Evolutionary conservation across 306 rosid genomes (phyloP), one percentile per base, ranked within the genome.

Genomic region (Sphenostylis stenocarpa): DNA sequence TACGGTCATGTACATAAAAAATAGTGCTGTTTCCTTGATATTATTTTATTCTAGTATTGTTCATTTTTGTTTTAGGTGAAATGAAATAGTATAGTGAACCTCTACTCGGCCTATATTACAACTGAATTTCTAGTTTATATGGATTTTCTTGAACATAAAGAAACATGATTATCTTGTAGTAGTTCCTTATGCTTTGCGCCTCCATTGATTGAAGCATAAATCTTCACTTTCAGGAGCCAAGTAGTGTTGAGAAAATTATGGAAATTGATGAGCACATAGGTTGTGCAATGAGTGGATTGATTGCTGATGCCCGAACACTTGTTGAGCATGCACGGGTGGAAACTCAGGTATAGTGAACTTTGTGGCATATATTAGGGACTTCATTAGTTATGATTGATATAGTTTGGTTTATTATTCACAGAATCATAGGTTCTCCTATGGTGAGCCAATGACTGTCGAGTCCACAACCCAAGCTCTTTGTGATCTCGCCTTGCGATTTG

Each of bases 321-420:
- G 99, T 95, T 89, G 97, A 95, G 83, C 99, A 95, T 86, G 99
- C 99, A 31, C 91, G 97, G 7, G 97, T 95, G 72, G 97, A 95
- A 84, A 95, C 97, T 81, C 99, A 95, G 88, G 99, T 90, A 68
- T 16, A 33, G 41, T 83, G 67, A 21, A 44, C 58, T n/a, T 52
- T 17, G 24, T 44, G 34, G 16, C 67, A 7, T 16, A 29, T 16
- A 31, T 60, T 43, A 39, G 28, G 23, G 75, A 11, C 70, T 66
- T 77, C 28, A 71, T 64, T 67, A 41, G 75, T 28, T 45, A 33
- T 24, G 55, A 68, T 56, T 84, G 61, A 75, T 70, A 43, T 73
- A 28, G 72, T 7, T 38, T 58, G 69, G 72, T 73, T 83, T 68
- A 13, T 53, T 76, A 12, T 75, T 79, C 57, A 66, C 91, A 95